These are phyloP conservation scores for Fusarium camptoceras DNA, from an alignment of 2,329 filamentous ascomycete species.

Conservation along the genomic window DNA sequence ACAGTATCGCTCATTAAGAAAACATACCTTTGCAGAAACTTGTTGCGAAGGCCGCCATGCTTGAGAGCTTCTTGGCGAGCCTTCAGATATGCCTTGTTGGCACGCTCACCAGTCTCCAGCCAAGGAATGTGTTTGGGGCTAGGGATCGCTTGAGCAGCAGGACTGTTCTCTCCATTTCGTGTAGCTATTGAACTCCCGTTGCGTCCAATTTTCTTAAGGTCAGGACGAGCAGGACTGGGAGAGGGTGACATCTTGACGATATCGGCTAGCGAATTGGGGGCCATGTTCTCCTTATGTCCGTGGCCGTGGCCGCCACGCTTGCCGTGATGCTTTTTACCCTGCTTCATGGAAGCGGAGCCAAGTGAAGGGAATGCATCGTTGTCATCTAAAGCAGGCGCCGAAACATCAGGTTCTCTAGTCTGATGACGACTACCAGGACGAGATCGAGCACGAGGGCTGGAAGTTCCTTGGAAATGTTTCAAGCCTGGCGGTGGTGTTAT, in stretches of 20 bases:
- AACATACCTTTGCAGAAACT: conserved; percentile 90
- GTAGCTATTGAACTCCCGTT: conserved; percentile 74
- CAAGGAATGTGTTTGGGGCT: conserved; percentile 94
- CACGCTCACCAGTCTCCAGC: conserved; percentile 91
- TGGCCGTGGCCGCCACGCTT: conserved; percentile 88
- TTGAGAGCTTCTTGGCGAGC: conserved; percentile 96
- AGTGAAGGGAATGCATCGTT: conserved; percentile 95
- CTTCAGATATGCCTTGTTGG: conserved; percentile 95
- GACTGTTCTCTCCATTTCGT: conserved; percentile 80
- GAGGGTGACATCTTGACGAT: conserved; percentile 96
- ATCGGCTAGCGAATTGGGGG: conserved; percentile 86
- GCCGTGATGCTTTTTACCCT: conserved; percentile 90
- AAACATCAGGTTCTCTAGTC: conserved; percentile 68
- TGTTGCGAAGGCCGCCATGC: conserved; percentile 95
- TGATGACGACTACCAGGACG: conserved; percentile 84
- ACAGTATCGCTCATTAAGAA: background rate
- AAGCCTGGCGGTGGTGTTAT: conserved; percentile 77
- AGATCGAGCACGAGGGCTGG: conserved; percentile 79
- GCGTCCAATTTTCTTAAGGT: conserved; percentile 68
- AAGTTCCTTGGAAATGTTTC: conserved; percentile 69
- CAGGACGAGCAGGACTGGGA: conserved; percentile 73
- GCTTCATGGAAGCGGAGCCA: conserved; percentile 79
- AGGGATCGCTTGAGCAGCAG: conserved; percentile 84
- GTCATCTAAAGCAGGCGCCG: conserved; percentile 86
- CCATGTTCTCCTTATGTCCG: conserved; percentile 73